Evolutionary conservation across 2,329 filamentous ascomycete genomes (phyloP), one percentile per base, ranked within the genome.

Genomic region (Seiridium cupressi): DNA sequence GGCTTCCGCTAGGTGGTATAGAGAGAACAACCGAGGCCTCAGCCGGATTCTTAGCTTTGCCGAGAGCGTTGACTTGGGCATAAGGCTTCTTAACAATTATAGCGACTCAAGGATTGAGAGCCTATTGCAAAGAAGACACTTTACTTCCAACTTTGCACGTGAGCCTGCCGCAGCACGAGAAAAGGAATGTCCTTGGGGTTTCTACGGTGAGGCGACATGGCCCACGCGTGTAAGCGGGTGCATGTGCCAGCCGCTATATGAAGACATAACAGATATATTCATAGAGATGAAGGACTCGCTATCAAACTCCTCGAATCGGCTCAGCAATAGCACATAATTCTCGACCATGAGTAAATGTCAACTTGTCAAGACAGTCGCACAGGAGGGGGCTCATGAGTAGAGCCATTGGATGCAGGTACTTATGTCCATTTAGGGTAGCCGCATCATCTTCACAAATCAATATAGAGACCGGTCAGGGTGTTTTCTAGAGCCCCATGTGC

Each of bases 181-280:
- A 13, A 11, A 18, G n/a, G 60, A 62, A 55, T 54, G 48, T 40
- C 8, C 9, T 26, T 62, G 60, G 60, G 60, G 60, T 26, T 60
- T 60, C 31, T 49, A 60, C 32, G 47, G 42, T 3, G 58, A 62
- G 13, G 47, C 56, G 3, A 1, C 40, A 7, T 62, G 57, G 57
- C 47, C 58, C 13, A 26, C 9, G 35, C 58, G 60, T 26, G 47
- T 46, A n/a, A 57, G 51, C 32, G 57, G 60, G 3, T 60, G 59
- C 42, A 60, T 62, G 59, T n/a, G 53, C 46, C 56, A 36, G 34
- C 59, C 59, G 18, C 9, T 51, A 18, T 57, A 61, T 34, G 11
- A 38, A 5, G 49, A 53, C 7, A 18, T 53, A 38, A n/a, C 49
- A 53, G 11, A 13, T 4, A 38, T 38, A 2, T n/a, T 4, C 10